These are phyloP conservation scores for Dinochytrium kinnereticum DNA, from an alignment of 371 early-diverging fungal species.

Conservation along the genomic window DNA sequence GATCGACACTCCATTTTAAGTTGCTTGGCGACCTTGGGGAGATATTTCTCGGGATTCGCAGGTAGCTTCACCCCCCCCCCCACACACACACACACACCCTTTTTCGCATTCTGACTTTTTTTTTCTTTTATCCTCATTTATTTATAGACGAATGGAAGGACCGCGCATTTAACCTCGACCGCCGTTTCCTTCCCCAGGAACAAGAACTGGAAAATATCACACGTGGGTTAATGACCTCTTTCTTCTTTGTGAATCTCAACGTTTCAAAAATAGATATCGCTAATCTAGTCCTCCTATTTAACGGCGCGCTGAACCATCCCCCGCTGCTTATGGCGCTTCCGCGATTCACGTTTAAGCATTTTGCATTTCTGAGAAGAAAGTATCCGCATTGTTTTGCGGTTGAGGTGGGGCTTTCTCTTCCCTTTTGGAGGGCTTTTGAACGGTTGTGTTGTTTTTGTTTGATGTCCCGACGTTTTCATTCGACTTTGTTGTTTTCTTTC, in stretches of 20 bases:
- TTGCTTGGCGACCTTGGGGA: conserved; percentile 68
- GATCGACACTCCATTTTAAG: conserved; percentile 72
- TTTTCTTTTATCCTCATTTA: background rate
- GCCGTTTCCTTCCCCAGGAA: conserved; percentile 31
- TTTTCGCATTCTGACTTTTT: background rate
- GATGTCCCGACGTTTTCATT: too few species aligned
- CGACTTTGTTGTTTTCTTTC: background rate
- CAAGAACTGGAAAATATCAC: conserved; percentile 25
- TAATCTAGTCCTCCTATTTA: conserved; percentile 24
- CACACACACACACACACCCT: background rate
- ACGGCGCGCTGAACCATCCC: background rate
- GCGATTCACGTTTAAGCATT: background rate
- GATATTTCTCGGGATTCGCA: conserved; percentile 63
- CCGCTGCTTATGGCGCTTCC: background rate
- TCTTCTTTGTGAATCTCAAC: background rate
- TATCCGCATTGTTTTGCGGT: background rate
- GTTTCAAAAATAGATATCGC: conserved; percentile 14
- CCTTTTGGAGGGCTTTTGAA: too few species aligned
- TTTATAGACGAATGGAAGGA: conserved; percentile 12
- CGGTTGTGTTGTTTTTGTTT: too few species aligned
- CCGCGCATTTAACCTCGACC: conserved; percentile 28
- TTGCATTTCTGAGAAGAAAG: background rate
- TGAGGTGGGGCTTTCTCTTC: too few species aligned
- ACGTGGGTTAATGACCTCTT: conserved; percentile 22
- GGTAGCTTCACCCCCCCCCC: conserved; percentile 34